Conservation (phyloP, 202 grass and related monocot species). For the Saccharum hybrid region DNA sequence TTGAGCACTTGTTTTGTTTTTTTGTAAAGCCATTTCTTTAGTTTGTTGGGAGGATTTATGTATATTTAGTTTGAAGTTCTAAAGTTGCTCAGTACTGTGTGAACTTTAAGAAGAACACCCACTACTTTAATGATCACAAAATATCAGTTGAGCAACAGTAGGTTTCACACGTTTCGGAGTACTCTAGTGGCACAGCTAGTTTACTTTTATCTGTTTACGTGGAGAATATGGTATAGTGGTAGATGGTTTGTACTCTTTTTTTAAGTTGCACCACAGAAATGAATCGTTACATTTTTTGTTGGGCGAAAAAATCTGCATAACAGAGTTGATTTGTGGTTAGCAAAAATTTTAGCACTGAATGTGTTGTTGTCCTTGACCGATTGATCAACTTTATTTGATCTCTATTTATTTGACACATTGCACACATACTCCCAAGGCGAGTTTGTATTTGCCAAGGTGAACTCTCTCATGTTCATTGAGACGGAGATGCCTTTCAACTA, state of each 20-base stretch:
- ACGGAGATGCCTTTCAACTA: too few relatives aligned
- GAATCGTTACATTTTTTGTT: background rate
- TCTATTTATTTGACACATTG: background rate
- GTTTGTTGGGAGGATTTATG: background rate
- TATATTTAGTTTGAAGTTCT: background rate
- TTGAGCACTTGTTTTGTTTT: conserved; percentile 22
- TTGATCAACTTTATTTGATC: background rate
- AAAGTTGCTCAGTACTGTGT: background rate
- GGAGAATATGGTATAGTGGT: background rate
- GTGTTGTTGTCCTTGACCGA: background rate
- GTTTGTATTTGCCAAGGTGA: too few relatives aligned
- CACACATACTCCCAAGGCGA: too few relatives aligned
- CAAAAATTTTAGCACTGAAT: background rate
- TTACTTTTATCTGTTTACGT: conserved; percentile 21
- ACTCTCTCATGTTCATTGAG: too few relatives aligned
- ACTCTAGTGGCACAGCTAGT: conserved; percentile 14
- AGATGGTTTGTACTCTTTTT: background rate
- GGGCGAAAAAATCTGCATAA: background rate
- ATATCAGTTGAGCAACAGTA: background rate
- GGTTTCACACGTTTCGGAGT: background rate
- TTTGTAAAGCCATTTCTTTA: background rate
- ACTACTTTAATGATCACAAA: background rate
- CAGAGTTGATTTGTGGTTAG: background rate
- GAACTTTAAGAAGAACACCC: conserved; percentile 1
- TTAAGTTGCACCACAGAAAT: background rate